Evolutionary conservation across 2,329 filamentous ascomycete species (phyloP).

Genomic region (Macrophomina tecta): DNA sequence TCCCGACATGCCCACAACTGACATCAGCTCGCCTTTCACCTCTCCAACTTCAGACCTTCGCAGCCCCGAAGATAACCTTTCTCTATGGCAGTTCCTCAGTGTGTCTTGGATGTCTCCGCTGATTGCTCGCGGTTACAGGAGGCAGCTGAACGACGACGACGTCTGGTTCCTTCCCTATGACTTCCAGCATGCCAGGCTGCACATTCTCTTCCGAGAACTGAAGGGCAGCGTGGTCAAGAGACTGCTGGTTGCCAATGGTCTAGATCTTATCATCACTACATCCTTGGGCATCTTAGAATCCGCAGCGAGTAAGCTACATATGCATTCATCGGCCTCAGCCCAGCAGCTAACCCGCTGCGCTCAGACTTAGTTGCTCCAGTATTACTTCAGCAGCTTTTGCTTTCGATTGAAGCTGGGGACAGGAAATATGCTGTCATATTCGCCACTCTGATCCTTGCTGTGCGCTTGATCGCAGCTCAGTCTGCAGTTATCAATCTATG

Average conservation of each 20-base stretch:
- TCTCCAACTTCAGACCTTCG: conserved; percentile 66
- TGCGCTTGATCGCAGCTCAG: conserved; percentile 68
- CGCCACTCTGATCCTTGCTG: conserved; percentile 65
- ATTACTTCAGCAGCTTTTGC: conserved; percentile 73
- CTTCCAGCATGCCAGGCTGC: conserved; percentile 79
- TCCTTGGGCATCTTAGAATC: conserved; percentile 69
- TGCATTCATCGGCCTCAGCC: not conserved
- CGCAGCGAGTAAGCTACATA: conserved; percentile 52
- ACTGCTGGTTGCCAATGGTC: conserved; percentile 75
- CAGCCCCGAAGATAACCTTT: conserved; percentile 79
- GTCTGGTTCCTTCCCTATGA: conserved; percentile 82
- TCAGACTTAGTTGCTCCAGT: conserved; percentile 62
- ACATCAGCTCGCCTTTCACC: conserved; percentile 65
- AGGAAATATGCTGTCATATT: conserved; percentile 66
- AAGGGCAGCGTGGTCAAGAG: conserved; percentile 73
- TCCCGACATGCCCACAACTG: conserved; percentile 57
- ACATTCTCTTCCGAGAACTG: conserved; percentile 75
- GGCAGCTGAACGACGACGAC: conserved; percentile 76
- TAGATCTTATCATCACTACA: conserved; percentile 75
- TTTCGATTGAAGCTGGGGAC: conserved; percentile 66
- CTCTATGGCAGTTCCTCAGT: conserved; percentile 81
- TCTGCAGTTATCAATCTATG: conserved; percentile 73
- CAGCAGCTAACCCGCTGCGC: not conserved
- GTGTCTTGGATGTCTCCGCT: conserved; percentile 83
- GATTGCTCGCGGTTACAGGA: conserved; percentile 67